These are phyloP conservation scores for Aspergillus clavatus DNA, from an alignment of 2,329 filamentous ascomycete genomes.

Conservation along the genomic window DNA sequence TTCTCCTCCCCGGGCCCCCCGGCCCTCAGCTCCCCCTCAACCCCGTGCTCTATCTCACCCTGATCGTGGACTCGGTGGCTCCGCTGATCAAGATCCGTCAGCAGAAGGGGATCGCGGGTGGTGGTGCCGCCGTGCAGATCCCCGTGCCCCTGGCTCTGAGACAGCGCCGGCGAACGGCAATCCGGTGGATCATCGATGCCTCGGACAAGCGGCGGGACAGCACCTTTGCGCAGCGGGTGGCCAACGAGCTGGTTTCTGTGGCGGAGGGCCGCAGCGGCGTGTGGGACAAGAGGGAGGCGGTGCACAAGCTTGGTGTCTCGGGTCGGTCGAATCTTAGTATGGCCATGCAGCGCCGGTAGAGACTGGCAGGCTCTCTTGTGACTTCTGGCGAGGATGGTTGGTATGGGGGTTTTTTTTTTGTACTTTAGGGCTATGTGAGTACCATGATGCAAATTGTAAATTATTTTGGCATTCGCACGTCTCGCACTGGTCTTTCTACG, in stretches of 20 bases:
- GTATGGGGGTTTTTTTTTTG: too few relatives aligned
- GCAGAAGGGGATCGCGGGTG: slow-evolving; percentile 74
- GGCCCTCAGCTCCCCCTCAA: slow-evolving; percentile 77
- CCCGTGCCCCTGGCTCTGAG: slow-evolving; percentile 70
- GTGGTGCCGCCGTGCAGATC: slow-evolving; percentile 76
- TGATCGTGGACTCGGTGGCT: slow-evolving; percentile 88
- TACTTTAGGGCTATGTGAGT: too few relatives aligned
- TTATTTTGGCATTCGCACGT: too few relatives aligned
- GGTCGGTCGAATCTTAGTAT: slow-evolving; percentile 66
- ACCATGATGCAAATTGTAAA: neutral
- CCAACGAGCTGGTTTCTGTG: slow-evolving; percentile 79
- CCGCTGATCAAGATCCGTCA: slow-evolving; percentile 76
- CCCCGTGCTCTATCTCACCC: slow-evolving; percentile 80
- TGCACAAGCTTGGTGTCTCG: slow-evolving; percentile 78
- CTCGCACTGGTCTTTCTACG: too few relatives aligned
- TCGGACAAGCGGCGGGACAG: slow-evolving; percentile 71
- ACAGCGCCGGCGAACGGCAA: slow-evolving; percentile 71
- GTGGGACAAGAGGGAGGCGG: slow-evolving; percentile 73
- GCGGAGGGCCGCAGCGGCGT: slow-evolving; percentile 77
- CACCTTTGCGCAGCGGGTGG: slow-evolving; percentile 71
- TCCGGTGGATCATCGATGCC: slow-evolving; percentile 85
- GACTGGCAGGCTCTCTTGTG: too few relatives aligned
- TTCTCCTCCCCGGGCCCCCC: slow-evolving; percentile 64
- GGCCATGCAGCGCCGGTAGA: slow-evolving; percentile 10
- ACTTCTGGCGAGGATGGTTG: too few relatives aligned